Conservation (phyloP, 768 basidiomycete genomes). For the Auricularia sp. region DNA sequence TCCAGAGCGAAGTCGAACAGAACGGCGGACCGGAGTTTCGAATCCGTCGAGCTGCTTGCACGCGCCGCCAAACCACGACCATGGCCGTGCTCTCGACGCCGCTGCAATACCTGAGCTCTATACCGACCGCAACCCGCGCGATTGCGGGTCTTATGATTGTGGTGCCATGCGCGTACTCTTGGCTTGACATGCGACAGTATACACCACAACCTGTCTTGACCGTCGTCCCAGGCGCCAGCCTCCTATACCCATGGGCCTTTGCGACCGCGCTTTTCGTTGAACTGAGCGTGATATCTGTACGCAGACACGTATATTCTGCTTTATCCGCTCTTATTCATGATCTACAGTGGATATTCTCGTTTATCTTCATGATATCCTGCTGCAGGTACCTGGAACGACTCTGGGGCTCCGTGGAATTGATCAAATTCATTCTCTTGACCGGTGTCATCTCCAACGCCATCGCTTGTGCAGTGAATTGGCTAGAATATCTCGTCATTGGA, state of each 20-base stretch:
- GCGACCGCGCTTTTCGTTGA: conserved; percentile 86
- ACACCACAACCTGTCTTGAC: conserved; percentile 56
- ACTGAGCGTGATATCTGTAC: conserved; percentile 70
- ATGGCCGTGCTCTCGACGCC: conserved; percentile 77
- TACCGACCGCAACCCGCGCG: conserved; percentile 69
- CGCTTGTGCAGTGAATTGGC: conserved; percentile 78
- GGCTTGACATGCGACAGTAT: conserved; percentile 55
- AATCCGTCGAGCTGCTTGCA: not conserved
- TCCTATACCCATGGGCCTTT: conserved; percentile 90
- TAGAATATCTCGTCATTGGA: conserved; percentile 64
- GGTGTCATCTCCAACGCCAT: conserved; percentile 81
- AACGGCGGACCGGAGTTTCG: not conserved
- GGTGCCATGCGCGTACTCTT: conserved; percentile 40
- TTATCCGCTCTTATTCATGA: not conserved
- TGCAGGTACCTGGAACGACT: conserved; percentile 87
- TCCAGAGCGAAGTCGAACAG: conserved; percentile 1
- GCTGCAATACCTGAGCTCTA: conserved; percentile 53
- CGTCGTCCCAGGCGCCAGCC: conserved; percentile 66
- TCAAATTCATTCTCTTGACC: conserved; percentile 76
- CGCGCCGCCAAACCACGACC: not conserved
- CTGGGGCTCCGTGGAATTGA: conserved; percentile 80
- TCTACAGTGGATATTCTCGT: conserved; percentile 60
- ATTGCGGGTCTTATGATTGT: conserved; percentile 49
- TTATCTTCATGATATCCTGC: conserved; percentile 70
- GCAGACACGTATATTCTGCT: conserved; percentile 17